Conservation (phyloP, 305 asterid genomes). For the Rubia peregrina region DNA sequence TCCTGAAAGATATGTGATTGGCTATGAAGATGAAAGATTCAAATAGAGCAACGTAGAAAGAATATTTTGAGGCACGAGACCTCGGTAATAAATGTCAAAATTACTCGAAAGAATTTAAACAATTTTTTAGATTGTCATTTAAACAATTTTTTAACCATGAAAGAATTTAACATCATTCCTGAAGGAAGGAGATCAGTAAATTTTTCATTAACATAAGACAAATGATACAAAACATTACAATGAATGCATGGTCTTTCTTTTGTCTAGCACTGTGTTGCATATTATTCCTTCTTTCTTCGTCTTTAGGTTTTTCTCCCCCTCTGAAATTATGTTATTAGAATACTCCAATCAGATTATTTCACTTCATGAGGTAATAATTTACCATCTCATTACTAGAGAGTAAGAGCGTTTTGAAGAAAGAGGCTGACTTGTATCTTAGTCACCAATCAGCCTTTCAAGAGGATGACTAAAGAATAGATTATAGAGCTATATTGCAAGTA, state of each 20-base stretch:
- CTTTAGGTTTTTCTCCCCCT: too few relatives aligned
- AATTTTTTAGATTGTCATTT: not conserved
- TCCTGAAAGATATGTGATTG: conserved; percentile 38
- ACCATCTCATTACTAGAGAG: not conserved
- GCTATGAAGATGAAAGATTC: conserved; percentile 4
- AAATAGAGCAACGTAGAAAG: not conserved
- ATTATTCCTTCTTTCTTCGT: not conserved
- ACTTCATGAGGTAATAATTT: not conserved
- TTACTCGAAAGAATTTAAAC: not conserved
- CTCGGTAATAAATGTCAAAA: not conserved
- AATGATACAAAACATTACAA: not conserved
- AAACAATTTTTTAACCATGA: not conserved
- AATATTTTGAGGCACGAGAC: not conserved
- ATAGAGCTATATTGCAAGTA: not conserved
- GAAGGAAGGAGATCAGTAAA: not conserved
- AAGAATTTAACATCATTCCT: not conserved
- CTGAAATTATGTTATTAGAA: not conserved
- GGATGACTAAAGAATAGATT: not conserved
- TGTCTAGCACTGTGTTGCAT: not conserved
- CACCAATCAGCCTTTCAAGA: not conserved
- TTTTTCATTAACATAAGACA: not conserved
- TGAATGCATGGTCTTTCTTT: not conserved
- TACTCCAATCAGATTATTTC: not conserved
- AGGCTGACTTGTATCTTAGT: not conserved
- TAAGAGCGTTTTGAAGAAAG: not conserved